These are phyloP conservation scores for Saussurea involucrata DNA, from an alignment of 129 eudicot genomes.

Conservation along the genomic window DNA sequence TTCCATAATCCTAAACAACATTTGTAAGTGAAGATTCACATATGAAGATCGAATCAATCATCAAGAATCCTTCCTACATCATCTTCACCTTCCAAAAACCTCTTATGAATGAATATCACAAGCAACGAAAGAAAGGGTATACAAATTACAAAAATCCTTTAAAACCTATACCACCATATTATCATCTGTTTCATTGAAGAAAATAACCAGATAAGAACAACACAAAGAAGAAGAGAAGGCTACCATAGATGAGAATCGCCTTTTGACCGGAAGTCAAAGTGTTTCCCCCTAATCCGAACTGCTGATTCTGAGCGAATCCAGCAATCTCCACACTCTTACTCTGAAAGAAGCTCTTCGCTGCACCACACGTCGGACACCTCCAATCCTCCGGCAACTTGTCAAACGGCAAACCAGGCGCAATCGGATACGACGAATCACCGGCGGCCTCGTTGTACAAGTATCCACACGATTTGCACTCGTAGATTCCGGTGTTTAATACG, in stretches of 20 bases:
- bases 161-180: constrained; percentile 9
- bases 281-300: constrained; percentile 88
- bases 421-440: constrained; percentile 83
- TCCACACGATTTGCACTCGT: constrained; percentile 92
- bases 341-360: constrained; percentile 83
- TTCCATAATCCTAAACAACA: background rate
- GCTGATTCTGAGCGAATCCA: constrained; percentile 96
- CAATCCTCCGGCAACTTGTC: constrained; percentile 83
- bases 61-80: background rate
- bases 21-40: background rate
- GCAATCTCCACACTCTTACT: constrained; percentile 98
- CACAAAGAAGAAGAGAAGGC: constrained; percentile 65
- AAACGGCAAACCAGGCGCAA: constrained; percentile 86
- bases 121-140: background rate
- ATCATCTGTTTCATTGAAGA: constrained; percentile 46
- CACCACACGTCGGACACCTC: constrained; percentile 98
- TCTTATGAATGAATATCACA: background rate
- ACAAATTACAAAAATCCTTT: constrained; percentile 24
- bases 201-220: constrained; percentile 92
- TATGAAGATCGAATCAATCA: background rate
- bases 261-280: constrained; percentile 89
- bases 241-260: constrained; percentile 77
- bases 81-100: constrained; percentile 10
- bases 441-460: constrained; percentile 64
- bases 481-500: constrained; percentile 79